Conservation (phyloP, 495 filamentous ascomycete genomes). For the Xanthoparmelia taractica region DNA sequence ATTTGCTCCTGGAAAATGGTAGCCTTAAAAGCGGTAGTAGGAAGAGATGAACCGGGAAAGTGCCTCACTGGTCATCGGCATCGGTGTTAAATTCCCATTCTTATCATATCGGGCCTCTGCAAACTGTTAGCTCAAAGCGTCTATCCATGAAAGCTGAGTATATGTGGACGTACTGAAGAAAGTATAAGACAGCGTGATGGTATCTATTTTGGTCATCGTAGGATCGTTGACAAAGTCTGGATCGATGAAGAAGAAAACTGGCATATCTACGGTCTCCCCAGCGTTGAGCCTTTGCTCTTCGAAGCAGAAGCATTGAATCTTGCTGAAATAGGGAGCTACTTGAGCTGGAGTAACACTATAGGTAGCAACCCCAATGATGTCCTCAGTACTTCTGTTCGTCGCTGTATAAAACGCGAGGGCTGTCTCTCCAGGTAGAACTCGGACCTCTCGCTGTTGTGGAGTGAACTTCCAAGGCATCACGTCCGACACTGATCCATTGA, state of each 20-base stretch:
- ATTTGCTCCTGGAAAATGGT: neutral
- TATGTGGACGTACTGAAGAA: conserved; percentile 77
- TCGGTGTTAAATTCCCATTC: conserved; percentile 48
- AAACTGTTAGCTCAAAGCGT: conserved; percentile 26
- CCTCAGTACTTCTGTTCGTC: conserved; percentile 75
- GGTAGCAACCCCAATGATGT: conserved; percentile 97
- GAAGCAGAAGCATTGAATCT: conserved; percentile 99
- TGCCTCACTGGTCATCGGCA: conserved; percentile 22
- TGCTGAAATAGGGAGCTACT: conserved; percentile 95
- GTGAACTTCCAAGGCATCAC: conserved; percentile 95
- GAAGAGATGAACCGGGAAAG: neutral
- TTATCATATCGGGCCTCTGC: conserved; percentile 81
- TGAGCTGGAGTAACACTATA: conserved; percentile 95
- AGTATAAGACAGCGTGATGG: conserved; percentile 91
- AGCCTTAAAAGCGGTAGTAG: neutral
- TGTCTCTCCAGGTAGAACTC: conserved; percentile 91
- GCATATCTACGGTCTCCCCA: conserved; percentile 98
- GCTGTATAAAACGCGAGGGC: conserved; percentile 97
- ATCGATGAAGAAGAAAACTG: conserved; percentile 98
- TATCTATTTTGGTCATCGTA: conserved; percentile 87
- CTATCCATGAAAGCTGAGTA: conserved; percentile 7
- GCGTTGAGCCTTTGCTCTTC: conserved; percentile 93
- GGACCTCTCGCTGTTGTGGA: conserved; percentile 94
- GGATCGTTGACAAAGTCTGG: conserved; percentile 89
- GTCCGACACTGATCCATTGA: conserved; percentile 90